Conservation (phyloP, 805 yeast genomes). For the Cyberlindnera maclurae region DNA sequence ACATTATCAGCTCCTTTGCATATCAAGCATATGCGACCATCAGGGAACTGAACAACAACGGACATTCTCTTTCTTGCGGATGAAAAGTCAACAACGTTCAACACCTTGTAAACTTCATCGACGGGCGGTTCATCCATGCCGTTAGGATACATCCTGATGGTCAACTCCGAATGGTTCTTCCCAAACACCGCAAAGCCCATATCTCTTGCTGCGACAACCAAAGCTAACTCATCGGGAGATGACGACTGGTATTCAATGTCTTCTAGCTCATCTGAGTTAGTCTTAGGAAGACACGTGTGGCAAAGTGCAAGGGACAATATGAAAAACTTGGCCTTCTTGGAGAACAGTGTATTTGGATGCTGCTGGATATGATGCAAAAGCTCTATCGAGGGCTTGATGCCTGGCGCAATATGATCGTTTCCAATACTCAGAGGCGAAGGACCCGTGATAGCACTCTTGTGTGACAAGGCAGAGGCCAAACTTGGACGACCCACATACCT, state of each 20-base stretch:
- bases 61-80: slow-evolving; percentile 94
- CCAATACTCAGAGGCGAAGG: not conserved
- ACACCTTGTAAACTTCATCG: slow-evolving; percentile 61
- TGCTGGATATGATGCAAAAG: slow-evolving; percentile 63
- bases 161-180: slow-evolving; percentile 50
- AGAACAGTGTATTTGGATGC: slow-evolving; percentile 61
- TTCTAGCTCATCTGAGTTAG: slow-evolving; percentile 29
- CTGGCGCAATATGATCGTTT: not conserved
- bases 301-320: slow-evolving; percentile 78
- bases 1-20: slow-evolving; percentile 97
- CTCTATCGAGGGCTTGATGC: slow-evolving; percentile 50
- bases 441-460: slow-evolving; percentile 2
- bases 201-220: slow-evolving; percentile 91
- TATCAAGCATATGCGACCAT: slow-evolving; percentile 62
- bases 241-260: slow-evolving; percentile 81
- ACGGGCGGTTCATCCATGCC: slow-evolving; percentile 65
- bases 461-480: slow-evolving; percentile 37
- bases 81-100: slow-evolving; percentile 80
- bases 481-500: slow-evolving; percentile 50
- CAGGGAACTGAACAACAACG: slow-evolving; percentile 70
- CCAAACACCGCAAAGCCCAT: slow-evolving; percentile 84
- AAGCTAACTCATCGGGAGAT: slow-evolving; percentile 93
- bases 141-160: slow-evolving; percentile 72
- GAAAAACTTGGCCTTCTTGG: slow-evolving; percentile 73
- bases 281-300: slow-evolving; percentile 81